Evolutionary conservation across 2,329 filamentous ascomycete species (phyloP), one percentile per base, ranked within the genome.

Genomic region (Fusarium hainanense): DNA sequence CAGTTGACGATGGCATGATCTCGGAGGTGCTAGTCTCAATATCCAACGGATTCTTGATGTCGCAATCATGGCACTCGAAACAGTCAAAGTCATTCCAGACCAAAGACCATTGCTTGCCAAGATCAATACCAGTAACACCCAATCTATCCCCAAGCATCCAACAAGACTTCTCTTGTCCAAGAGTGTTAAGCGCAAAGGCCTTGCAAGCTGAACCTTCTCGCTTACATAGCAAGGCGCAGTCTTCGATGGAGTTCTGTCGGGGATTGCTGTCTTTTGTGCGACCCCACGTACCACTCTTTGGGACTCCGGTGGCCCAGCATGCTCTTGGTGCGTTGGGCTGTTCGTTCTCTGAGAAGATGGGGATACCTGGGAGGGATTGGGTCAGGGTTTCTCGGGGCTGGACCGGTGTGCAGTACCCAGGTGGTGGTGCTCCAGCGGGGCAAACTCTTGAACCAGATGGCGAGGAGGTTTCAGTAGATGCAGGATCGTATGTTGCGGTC

Each of bases 31-130:
- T 40, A 7, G 34, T 43, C 12, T 14, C 16, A 3, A 25, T 4
- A 13, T 55, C 55, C 0, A 25, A 30, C 3, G 60, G 34, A 14
- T 63, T 63, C 13, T 20, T 25, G 1, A 40, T 20, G 3, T 61
- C 63, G 1, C 63, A 67, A 5, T 56, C 62, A 0, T 50, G 40
- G 16, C 63, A 67, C 12, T 67, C 40, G 1, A 67, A 67, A 18
- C 63, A 67, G 20, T 66, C 62, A 0, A 32, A 47, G 1, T 67
- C 63, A 4, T 67, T 66, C 63, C 63, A 67, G 8, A 66, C 28
- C 16, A 66, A 1, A 6, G 61, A 55, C 0, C 27, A 0, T 2
- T 20, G 54, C 2, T 10, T 28, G 1, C 55, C 28, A 0, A 67
- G 1, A 10, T 56, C 27, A 2, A 66, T 66, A 0, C 63, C 63